Percentiles rank a stretch among this genome's conserved stretches.
Conservation (phyloP, 805 yeast genomes). For the Wickerhamiella kurtzmanii region DNA sequence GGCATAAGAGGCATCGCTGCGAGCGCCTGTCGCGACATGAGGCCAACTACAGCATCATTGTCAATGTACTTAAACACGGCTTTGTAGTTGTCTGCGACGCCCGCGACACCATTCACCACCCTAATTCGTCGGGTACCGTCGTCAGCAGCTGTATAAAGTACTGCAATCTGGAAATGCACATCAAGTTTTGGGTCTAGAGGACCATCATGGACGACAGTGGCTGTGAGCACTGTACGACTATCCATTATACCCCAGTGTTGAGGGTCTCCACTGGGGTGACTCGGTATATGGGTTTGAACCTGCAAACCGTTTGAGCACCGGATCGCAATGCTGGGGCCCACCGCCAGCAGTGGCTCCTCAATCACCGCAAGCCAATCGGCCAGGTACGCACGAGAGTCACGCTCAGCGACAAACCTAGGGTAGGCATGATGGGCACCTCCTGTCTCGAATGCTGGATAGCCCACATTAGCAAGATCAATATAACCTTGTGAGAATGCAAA, state of each 20-base stretch:
- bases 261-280: constrained; percentile 23
- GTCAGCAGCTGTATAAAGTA: constrained; percentile 58
- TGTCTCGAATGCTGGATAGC: constrained; percentile 45
- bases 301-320: constrained; percentile 83
- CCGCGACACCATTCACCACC: constrained; percentile 70
- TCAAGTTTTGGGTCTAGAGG: constrained; percentile 52
- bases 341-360: constrained; percentile 38
- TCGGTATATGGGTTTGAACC: constrained; percentile 60
- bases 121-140: constrained; percentile 73
- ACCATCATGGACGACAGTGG: constrained; percentile 66
- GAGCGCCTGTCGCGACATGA: constrained; percentile 39
- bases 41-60: constrained; percentile 47
- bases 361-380: constrained; percentile 30
- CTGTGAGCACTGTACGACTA: constrained; percentile 52
- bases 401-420: constrained; percentile 48
- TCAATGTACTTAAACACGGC: constrained; percentile 72
- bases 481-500: constrained; percentile 49
- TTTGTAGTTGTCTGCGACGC: constrained; percentile 59
- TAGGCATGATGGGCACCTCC: constrained; percentile 61
- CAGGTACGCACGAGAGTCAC: constrained; percentile 56
- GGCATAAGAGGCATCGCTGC: constrained; percentile 26
- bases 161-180: constrained; percentile 82
- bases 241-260: constrained; percentile 46
- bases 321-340: constrained; percentile 69
- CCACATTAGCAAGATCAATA: constrained; percentile 65